Conservation (phyloP, 1,284 basidiomycete species). For the Mycosarcoma mackinlayi region DNA sequence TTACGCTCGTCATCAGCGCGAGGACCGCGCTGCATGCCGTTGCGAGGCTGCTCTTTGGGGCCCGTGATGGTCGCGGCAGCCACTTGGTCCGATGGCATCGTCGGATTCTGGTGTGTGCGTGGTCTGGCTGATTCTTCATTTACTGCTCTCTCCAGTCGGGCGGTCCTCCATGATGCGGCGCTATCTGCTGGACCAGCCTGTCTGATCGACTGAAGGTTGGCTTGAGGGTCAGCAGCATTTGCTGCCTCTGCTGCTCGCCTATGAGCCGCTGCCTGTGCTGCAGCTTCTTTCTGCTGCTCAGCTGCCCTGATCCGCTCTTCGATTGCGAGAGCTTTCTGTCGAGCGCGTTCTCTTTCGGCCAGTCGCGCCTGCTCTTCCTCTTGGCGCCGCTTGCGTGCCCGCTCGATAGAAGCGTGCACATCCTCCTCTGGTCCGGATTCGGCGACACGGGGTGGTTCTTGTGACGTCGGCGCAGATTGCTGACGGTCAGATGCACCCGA, state of each 20-base stretch:
- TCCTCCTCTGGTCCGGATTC: slow-evolving; percentile 43
- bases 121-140: background rate
- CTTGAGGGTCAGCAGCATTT: slow-evolving; percentile 5
- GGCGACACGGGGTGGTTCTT: background rate
- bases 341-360: slow-evolving; percentile 61
- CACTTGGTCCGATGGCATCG: slow-evolving; percentile 2
- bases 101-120: slow-evolving; percentile 12
- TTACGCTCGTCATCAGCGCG: slow-evolving; percentile 11
- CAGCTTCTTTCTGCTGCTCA: slow-evolving; percentile 41
- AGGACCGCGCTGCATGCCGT: slow-evolving; percentile 11
- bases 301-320: slow-evolving; percentile 59
- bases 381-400: slow-evolving; percentile 62
- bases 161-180: slow-evolving; percentile 38
- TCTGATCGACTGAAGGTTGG: slow-evolving; percentile 8
- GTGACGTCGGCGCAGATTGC: background rate
- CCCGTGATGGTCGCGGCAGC: background rate
- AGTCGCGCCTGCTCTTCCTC: slow-evolving; percentile 60
- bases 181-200: slow-evolving; percentile 42
- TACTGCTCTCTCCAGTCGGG: slow-evolving; percentile 9
- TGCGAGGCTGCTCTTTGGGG: slow-evolving; percentile 5
- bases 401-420: slow-evolving; percentile 61
- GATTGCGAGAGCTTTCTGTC: slow-evolving; percentile 60
- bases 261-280: slow-evolving; percentile 37
- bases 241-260: slow-evolving; percentile 21
- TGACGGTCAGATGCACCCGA: slow-evolving; percentile 4